Evolutionary conservation across 2,329 filamentous ascomycete genomes (phyloP).

Genomic region (Pseudogymnoascus sp.): DNA sequence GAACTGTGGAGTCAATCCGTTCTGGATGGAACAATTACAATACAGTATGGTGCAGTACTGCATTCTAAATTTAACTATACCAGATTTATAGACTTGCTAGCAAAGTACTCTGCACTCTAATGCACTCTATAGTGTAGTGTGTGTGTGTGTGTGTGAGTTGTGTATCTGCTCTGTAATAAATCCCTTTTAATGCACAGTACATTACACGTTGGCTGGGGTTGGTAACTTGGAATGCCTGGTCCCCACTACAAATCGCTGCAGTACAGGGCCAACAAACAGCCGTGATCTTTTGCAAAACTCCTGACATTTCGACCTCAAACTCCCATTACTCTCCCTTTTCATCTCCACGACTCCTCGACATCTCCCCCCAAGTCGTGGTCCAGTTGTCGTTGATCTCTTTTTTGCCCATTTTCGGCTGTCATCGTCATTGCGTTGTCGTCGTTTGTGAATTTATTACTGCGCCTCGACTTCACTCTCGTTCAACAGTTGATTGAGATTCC

Average conservation of each 20-base stretch:
- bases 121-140: neutral
- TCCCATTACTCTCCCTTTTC: constrained; percentile 10
- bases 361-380: constrained; percentile 11
- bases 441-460: constrained; percentile 6
- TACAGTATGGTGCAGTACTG: neutral
- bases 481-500: neutral
- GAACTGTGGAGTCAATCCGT: neutral
- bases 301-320: constrained; percentile 11
- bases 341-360: constrained; percentile 1
- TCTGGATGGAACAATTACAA: constrained; percentile 1
- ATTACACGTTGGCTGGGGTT: neutral
- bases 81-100: neutral
- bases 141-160: neutral
- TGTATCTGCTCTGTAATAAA: neutral
- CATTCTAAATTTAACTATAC: constrained; percentile 1
- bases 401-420: constrained; percentile 17
- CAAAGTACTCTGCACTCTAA: neutral
- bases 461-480: neutral
- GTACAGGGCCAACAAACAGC: neutral
- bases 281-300: neutral
- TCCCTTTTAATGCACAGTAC: neutral
- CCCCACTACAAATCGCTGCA: neutral
- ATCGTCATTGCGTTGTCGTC: constrained; percentile 14
- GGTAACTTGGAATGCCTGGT: constrained; percentile 1
- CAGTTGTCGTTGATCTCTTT: constrained; percentile 11